These are phyloP conservation scores for Somion occarium DNA, from an alignment of 1,284 basidiomycete species.

Conservation along the genomic window DNA sequence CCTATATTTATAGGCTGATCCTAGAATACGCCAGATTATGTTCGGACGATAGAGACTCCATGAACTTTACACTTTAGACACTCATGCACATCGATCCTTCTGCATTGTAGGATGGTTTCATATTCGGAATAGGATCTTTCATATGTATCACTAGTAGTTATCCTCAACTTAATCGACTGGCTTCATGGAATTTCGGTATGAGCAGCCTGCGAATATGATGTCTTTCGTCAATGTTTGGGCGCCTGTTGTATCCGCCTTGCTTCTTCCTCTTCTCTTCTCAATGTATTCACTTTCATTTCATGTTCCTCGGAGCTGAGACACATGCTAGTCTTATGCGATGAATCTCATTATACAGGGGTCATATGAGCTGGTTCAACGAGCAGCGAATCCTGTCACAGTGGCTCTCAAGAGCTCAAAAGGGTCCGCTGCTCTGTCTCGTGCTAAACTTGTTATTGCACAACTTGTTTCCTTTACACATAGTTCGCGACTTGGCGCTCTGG, in stretches of 20 bases:
- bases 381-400: too few species aligned
- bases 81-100: not conserved
- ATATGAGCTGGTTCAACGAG: too few species aligned
- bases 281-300: too few species aligned
- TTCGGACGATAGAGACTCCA: constrained; percentile 77
- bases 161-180: too few species aligned
- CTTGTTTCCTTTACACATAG: not conserved
- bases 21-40: constrained; percentile 86
- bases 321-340: too few species aligned
- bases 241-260: not conserved
- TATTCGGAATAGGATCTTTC: constrained; percentile 1
- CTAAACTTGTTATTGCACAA: not conserved
- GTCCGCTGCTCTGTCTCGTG: not conserved
- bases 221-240: not conserved
- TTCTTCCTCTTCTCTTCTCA: not conserved
- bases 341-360: too few species aligned
- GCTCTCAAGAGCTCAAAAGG: too few species aligned
- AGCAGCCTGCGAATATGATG: too few species aligned
- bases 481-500: not conserved
- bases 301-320: too few species aligned
- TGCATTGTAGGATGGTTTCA: not conserved
- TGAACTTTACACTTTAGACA: constrained; percentile 40
- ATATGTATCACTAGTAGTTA: constrained; percentile 3
- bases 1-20: constrained; percentile 84
- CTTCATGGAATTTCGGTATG: too few species aligned